Evolutionary conservation across 2,329 filamentous ascomycete genomes (phyloP).

Genomic region (Talaromyces sp.): DNA sequence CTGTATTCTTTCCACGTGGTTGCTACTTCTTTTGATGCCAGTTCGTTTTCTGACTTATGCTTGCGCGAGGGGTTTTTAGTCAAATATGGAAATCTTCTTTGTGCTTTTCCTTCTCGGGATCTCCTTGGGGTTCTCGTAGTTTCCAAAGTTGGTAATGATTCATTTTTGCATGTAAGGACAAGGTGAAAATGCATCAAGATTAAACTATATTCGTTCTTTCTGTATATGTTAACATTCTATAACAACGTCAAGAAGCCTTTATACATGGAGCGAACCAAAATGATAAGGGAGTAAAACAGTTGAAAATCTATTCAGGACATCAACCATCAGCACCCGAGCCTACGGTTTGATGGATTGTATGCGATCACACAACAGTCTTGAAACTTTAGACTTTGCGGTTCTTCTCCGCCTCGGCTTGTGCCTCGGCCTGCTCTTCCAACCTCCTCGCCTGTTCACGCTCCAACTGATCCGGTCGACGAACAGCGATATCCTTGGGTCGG

Average conservation of each 20-base stretch:
- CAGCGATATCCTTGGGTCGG: constrained; percentile 87
- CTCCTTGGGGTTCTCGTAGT: too few species aligned
- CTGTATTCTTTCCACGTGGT: constrained; percentile 18
- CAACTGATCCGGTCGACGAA: constrained; percentile 80
- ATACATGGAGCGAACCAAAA: constrained; percentile 1
- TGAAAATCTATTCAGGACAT: background rate
- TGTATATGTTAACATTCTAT: constrained; percentile 1
- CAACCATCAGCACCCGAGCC: background rate
- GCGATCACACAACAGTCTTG: background rate
- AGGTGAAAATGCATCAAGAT: background rate
- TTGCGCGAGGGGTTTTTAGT: constrained; percentile 16
- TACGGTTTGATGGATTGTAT: background rate
- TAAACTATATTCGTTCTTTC: background rate
- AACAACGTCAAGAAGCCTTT: constrained; percentile 5
- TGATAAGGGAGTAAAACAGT: background rate
- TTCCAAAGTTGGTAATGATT: background rate
- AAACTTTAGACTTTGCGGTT: constrained; percentile 27
- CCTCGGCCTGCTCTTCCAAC: constrained; percentile 52
- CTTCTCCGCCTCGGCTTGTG: constrained; percentile 38
- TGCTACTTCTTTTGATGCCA: constrained; percentile 1
- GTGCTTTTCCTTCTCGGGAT: background rate
- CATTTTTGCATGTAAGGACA: background rate
- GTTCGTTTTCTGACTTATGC: background rate
- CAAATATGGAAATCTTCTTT: constrained; percentile 18
- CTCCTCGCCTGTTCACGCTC: constrained; percentile 69